Evolutionary conservation across 2,329 filamentous ascomycete genomes (phyloP).

Genomic region (Calonectria leucothoes): DNA sequence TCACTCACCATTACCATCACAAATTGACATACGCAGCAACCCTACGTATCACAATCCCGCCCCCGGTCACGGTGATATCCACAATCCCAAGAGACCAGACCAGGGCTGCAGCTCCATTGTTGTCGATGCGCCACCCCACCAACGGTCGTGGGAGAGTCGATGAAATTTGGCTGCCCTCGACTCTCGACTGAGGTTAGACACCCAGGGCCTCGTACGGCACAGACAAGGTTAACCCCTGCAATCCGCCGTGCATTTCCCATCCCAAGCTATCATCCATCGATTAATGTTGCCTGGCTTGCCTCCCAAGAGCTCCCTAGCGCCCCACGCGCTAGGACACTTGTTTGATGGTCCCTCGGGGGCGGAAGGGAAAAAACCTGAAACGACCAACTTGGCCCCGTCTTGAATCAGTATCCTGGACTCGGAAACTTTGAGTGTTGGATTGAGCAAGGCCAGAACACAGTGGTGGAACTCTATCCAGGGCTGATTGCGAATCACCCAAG

Average conservation of each 20-base stretch:
- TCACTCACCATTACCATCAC: constrained; percentile 5
- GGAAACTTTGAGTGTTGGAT: not conserved
- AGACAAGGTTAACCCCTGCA: constrained; percentile 17
- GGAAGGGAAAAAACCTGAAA: not conserved
- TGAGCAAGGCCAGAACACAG: not conserved
- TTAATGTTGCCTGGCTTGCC: not conserved
- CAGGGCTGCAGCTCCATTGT: not conserved
- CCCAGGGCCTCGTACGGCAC: not conserved
- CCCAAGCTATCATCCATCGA: not conserved
- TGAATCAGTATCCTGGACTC: not conserved
- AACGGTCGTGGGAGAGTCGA: constrained; percentile 3
- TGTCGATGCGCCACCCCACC: not conserved
- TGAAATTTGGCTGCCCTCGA: not conserved
- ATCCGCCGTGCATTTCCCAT: not conserved
- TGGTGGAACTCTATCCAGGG: not conserved
- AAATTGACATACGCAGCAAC: not conserved
- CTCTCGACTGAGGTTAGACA: constrained; percentile 6
- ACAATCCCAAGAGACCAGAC: not conserved
- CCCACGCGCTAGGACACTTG: constrained; percentile 1
- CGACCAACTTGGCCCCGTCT: not conserved
- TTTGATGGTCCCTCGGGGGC: not conserved
- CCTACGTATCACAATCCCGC: constrained; percentile 5
- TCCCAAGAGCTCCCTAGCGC: not conserved
- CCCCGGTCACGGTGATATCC: not conserved
- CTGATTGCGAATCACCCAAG: not conserved